Percentiles rank a stretch among this genome's conserved stretches.
These are phyloP conservation scores for Picocystis sp. DNA, from an alignment of 163 green algal genomes.

Conservation along the genomic window DNA sequence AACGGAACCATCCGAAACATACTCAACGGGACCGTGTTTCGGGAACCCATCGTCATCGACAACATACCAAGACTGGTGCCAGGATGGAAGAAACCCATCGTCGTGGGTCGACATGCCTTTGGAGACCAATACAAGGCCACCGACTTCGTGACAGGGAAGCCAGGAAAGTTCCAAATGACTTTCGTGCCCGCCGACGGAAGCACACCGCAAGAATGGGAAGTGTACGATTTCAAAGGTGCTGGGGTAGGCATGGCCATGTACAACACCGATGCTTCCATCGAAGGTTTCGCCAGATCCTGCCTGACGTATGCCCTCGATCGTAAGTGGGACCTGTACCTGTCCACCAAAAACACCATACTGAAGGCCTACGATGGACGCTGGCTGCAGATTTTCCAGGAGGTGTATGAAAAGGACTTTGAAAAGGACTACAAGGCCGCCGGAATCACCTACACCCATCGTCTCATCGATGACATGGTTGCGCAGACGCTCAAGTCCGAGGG, in stretches of 20 bases:
- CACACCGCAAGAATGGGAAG: constrained; percentile 27
- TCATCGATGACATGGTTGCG: constrained; percentile 98
- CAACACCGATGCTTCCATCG: constrained; percentile 86
- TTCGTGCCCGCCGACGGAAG: constrained; percentile 48
- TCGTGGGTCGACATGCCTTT: constrained; percentile 85
- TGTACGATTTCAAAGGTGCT: constrained; percentile 44
- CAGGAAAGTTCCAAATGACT: constrained; percentile 66
- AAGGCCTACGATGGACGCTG: constrained; percentile 87
- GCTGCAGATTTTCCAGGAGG: constrained; percentile 28
- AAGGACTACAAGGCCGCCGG: constrained; percentile 57
- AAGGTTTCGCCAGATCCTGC: constrained; percentile 71
- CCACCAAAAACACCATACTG: constrained; percentile 96
- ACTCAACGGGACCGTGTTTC: constrained; percentile 90
- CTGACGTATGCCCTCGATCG: constrained; percentile 72
- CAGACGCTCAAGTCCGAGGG: constrained; percentile 75
- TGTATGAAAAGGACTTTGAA: constrained; percentile 65
- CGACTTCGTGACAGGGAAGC: constrained; percentile 51
- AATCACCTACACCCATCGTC: constrained; percentile 93
- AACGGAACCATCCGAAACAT: constrained; percentile 95
- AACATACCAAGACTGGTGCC: constrained; percentile 88
- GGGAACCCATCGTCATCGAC: constrained; percentile 84
- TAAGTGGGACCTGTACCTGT: constrained; percentile 82
- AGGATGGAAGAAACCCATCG: constrained; percentile 82
- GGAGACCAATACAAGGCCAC: constrained; percentile 95
- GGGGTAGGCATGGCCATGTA: constrained; percentile 86